phyloP scores from a whole-genome alignment of 768 basidiomycete genomes.

The Russula ochroleuca region DNA sequence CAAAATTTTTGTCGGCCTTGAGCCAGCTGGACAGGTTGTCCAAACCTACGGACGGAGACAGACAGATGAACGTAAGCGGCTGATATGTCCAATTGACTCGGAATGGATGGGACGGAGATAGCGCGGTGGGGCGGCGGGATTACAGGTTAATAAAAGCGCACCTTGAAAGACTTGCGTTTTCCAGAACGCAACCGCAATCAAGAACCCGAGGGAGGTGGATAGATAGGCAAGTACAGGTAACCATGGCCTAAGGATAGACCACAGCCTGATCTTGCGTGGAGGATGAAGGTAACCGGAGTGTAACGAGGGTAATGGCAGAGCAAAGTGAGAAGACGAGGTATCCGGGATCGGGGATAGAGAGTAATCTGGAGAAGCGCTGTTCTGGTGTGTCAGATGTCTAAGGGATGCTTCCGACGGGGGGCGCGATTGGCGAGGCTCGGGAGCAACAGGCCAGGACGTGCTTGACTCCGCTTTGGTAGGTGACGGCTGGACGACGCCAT shows the following conservation, averaged over 20 bases:
- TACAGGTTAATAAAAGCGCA: conserved; percentile 38
- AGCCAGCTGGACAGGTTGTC: conserved; percentile 80
- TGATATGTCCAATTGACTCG: conserved; percentile 10
- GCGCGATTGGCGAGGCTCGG: conserved; percentile 12
- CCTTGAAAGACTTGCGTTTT: conserved; percentile 77
- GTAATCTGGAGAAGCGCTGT: conserved; percentile 5
- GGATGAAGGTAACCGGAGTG: conserved; percentile 26
- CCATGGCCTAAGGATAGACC: conserved; percentile 65
- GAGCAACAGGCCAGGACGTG: not conserved
- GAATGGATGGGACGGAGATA: conserved; percentile 23
- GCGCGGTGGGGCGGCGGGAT: conserved; percentile 13
- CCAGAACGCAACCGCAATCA: conserved; percentile 81
- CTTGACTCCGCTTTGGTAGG: conserved; percentile 9
- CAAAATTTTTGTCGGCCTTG: conserved; percentile 63
- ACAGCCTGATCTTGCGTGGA: conserved; percentile 27
- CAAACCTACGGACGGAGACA: conserved; percentile 51
- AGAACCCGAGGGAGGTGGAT: conserved; percentile 69
- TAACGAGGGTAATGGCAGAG: conserved; percentile 24
- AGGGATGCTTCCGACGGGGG: conserved; percentile 13
- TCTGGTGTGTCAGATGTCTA: conserved; percentile 14
- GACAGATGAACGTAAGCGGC: conserved; percentile 24
- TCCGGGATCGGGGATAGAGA: conserved; percentile 9
- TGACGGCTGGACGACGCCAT: conserved; percentile 1
- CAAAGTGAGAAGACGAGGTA: conserved; percentile 18
- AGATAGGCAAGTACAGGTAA: conserved; percentile 73